Evolutionary conservation across 108 stramenopile genomes (phyloP), one percentile per base, ranked within the genome.

Genomic region (Poteriospumella lacustris): DNA sequence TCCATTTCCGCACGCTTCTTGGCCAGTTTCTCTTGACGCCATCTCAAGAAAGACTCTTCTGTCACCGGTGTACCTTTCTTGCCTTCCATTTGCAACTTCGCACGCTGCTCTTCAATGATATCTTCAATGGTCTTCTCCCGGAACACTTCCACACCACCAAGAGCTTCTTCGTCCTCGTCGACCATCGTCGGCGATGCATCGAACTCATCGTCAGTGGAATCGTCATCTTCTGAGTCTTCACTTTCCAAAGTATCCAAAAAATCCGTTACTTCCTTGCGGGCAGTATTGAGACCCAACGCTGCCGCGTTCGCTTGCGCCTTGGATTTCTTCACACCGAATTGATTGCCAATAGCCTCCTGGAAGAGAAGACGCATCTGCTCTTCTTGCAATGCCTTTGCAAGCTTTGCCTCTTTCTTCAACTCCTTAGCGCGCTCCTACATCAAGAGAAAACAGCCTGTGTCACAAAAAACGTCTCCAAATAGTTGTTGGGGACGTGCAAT

Each of bases 121-220:
- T 82, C 82, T 80, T 82, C 82, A 19, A 82, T 42, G 33, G 82
- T 82, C 39, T 82, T 82, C n/a, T 82, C 82, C 38, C 78, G 12
- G 70, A 73, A 73, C 12, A 73, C 76, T 62, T 82, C 82, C 80
- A 81, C 80, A 1, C 60, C 80, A n/a, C n/a, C n/a, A n/a, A n/a
- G n/a, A n/a, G n/a, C n/a, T n/a, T n/a, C n/a, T n/a, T n/a, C n/a
- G n/a, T n/a, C n/a, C n/a, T n/a, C n/a, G n/a, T n/a, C n/a, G n/a
- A n/a, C n/a, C n/a, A n/a, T n/a, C 34, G 77, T 1, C 15, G 70
- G 43, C 31, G 38, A 36, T 42, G 15, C 5, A 73, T 44, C 44
- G 41, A 33, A 5, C 19, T 68, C 64, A 52, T 73, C 44, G 36
- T 44, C 47, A 56, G 12, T 3, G 12, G 26, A 24, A 24, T 9